Conservation (phyloP, 2,329 filamentous ascomycete species). For the Colletotrichum ledebouriae region DNA sequence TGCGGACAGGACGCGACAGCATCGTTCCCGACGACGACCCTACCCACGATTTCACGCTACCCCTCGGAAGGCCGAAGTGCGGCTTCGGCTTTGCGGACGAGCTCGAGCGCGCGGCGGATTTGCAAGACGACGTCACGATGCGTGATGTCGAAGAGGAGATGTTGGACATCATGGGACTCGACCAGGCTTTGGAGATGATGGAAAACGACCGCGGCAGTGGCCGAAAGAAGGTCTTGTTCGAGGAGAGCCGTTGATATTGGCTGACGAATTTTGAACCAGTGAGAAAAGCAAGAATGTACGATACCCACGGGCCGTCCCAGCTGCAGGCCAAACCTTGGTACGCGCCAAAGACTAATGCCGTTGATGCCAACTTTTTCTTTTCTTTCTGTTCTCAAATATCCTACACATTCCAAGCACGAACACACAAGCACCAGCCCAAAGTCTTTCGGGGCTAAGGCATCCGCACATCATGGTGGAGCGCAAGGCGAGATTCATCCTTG, state of each 20-base stretch:
- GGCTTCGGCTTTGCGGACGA: conserved; percentile 66
- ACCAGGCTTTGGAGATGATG: conserved; percentile 70
- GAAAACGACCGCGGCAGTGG: conserved; percentile 62
- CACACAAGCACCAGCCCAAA: conserved; percentile 8
- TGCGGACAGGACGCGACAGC: conserved; percentile 30
- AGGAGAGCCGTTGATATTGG: conserved; percentile 47
- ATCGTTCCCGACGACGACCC: conserved; percentile 34
- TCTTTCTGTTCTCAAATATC: conserved; percentile 17
- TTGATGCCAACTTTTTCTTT: conserved; percentile 30
- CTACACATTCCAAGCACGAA: background rate
- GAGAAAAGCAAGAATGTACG: conserved; percentile 50
- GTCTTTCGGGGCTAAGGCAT: conserved; percentile 45
- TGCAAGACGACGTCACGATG: conserved; percentile 61
- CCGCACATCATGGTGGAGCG: conserved; percentile 82
- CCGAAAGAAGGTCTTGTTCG: conserved; percentile 67
- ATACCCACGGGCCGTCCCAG: conserved; percentile 51
- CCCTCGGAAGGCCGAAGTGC: conserved; percentile 50
- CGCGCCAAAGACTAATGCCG: conserved; percentile 31
- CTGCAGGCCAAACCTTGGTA: conserved; percentile 13
- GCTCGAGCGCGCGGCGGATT: conserved; percentile 66
- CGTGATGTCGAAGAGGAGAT: conserved; percentile 71
- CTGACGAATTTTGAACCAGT: conserved; percentile 39
- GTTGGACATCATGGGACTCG: conserved; percentile 76
- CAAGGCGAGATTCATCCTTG: conserved; percentile 82
- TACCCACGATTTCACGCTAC: conserved; percentile 44